A percentile compares a stretch with the other conserved stretches of the same genome.
Conservation (phyloP, 192 early-diverging fungal species). For the Funneliformis geosporum region DNA sequence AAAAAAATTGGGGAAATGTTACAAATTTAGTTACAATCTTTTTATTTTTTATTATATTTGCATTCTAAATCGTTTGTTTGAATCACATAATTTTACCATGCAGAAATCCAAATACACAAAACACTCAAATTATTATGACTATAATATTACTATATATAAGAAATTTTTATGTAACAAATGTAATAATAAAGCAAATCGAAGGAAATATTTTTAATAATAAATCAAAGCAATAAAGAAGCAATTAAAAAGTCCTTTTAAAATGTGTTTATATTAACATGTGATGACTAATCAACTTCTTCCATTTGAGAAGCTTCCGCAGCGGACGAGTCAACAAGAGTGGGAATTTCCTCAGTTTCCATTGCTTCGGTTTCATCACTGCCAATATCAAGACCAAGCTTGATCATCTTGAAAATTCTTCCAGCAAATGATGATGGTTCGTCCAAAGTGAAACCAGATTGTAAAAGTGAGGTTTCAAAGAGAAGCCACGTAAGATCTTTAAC, state of each 20-base stretch:
- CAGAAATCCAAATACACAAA: too few relatives aligned
- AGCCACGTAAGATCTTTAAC: constrained; percentile 96
- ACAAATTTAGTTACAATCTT: too few relatives aligned
- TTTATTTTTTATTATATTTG: too few relatives aligned
- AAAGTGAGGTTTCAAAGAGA: constrained; percentile 92
- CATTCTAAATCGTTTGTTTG: too few relatives aligned
- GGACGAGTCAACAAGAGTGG: background rate
- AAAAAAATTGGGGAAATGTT: too few relatives aligned
- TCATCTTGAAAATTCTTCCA: constrained; percentile 97
- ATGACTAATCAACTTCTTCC: constrained; percentile 29
- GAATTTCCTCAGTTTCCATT: constrained; percentile 14
- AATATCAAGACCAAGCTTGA: constrained; percentile 96
- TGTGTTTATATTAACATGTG: background rate
- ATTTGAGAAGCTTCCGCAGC: constrained; percentile 27
- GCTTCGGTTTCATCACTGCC: constrained; percentile 70
- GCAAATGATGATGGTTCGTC: constrained; percentile 94
- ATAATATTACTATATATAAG: too few relatives aligned
- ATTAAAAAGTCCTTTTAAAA: background rate
- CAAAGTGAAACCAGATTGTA: constrained; percentile 96
- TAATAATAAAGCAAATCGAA: too few relatives aligned
- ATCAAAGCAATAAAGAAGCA: background rate
- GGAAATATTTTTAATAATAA: too few relatives aligned
- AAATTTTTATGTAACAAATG: too few relatives aligned
- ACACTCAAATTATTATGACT: too few relatives aligned
- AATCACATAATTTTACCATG: too few relatives aligned